Evolutionary conservation across 2,329 filamentous ascomycete genomes (phyloP).

Genomic region (Arthrobotrys iridis): DNA sequence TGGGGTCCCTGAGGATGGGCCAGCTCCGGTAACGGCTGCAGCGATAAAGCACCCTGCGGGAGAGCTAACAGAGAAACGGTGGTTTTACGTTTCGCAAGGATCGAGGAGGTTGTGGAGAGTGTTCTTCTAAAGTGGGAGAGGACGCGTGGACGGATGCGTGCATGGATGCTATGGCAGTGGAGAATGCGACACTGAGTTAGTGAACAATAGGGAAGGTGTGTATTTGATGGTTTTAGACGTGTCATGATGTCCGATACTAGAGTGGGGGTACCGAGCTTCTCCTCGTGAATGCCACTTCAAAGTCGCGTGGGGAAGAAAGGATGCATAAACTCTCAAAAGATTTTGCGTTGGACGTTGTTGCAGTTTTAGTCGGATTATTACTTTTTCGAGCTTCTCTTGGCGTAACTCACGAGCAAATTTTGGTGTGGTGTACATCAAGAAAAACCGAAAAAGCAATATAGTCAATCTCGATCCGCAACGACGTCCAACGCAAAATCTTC

Average conservation of each 20-base stretch:
- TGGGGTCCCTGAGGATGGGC: conserved; percentile 61
- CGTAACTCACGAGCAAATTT: neutral
- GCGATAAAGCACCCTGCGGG: conserved; percentile 29
- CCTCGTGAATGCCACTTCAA: neutral
- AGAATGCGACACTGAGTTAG: neutral
- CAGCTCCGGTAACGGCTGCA: conserved; percentile 52
- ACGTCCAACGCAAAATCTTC: too few species aligned
- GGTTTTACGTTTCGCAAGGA: conserved; percentile 34
- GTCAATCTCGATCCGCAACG: too few species aligned
- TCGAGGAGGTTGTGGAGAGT: neutral
- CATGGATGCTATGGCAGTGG: neutral
- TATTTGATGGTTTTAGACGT: neutral
- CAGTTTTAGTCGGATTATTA: neutral
- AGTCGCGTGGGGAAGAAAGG: neutral
- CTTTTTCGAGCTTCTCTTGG: neutral
- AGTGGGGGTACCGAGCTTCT: neutral
- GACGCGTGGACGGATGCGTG: neutral
- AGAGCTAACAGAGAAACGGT: conserved; percentile 26
- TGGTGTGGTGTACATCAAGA: neutral
- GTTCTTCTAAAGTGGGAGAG: neutral
- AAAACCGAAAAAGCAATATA: neutral
- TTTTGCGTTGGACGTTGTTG: neutral
- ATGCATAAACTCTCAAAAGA: neutral
- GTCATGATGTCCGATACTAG: neutral
- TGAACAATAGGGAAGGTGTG: neutral